phyloP scores from a whole-genome alignment of 139 green algal species.

The Chlamydomonas incerta region DNA sequence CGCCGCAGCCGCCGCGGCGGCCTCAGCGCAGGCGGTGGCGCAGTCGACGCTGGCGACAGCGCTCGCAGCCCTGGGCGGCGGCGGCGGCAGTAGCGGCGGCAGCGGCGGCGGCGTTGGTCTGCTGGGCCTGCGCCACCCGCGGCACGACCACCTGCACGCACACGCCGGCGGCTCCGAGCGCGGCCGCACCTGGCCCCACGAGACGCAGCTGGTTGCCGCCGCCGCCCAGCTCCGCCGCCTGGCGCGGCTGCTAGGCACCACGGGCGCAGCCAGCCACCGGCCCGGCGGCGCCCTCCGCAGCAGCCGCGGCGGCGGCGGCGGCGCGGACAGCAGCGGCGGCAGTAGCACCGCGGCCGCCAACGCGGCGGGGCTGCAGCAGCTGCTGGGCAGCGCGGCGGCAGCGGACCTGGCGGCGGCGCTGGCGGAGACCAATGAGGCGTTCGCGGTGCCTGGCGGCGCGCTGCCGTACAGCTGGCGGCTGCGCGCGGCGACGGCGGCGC shows the following conservation, averaged over 20 bases:
- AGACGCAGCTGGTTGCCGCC: neutral
- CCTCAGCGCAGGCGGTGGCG: neutral
- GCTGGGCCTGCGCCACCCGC: neutral
- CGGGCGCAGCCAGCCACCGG: neutral
- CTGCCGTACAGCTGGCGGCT: constrained; percentile 40
- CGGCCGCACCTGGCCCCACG: neutral
- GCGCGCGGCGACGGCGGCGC: constrained; percentile 2
- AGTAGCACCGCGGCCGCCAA: neutral
- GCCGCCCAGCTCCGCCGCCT: constrained; percentile 14
- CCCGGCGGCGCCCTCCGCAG: too few relatives aligned
- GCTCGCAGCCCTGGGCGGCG: neutral
- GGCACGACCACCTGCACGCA: neutral
- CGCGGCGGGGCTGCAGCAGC: neutral
- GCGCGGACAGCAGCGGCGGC: neutral
- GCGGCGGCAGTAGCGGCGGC: neutral
- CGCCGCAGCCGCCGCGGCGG: neutral
- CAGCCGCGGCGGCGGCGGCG: neutral
- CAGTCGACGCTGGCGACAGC: neutral
- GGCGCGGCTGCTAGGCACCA: neutral
- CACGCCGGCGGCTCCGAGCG: neutral
- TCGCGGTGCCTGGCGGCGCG: neutral
- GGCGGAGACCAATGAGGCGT: constrained; percentile 1
- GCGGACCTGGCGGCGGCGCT: neutral
- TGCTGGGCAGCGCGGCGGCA: neutral
- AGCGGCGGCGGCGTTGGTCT: neutral